A percentile compares a stretch with the other conserved stretches of the same genome.
Evolutionary conservation across 495 filamentous ascomycete genomes (phyloP).

Genomic region (Geoglossum glabrum): DNA sequence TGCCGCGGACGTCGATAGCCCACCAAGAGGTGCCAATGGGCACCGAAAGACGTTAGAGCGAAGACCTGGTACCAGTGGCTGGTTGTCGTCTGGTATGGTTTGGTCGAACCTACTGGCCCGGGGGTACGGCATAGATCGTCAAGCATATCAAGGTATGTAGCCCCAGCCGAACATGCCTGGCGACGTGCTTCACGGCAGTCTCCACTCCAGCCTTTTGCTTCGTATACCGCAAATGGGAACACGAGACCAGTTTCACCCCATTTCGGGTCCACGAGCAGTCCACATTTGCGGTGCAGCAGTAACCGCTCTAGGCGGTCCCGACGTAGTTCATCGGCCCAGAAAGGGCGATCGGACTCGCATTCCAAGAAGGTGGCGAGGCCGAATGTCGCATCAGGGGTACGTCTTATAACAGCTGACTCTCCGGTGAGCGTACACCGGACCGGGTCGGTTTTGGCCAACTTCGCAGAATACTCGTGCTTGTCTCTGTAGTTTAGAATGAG

Average conservation of each 20-base stretch:
- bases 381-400: not conserved
- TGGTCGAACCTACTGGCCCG: not conserved
- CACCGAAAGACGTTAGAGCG: conserved; percentile 2
- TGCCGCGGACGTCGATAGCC: conserved; percentile 1
- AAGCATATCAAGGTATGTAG: conserved; percentile 4
- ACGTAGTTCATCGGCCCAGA: not conserved
- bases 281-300: not conserved
- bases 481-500: not conserved
- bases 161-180: not conserved
- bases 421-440: not conserved
- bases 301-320: not conserved
- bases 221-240: conserved; percentile 4
- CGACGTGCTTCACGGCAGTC: conserved; percentile 2
- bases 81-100: not conserved
- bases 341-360: not conserved
- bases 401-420: not conserved
- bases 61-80: conserved; percentile 2
- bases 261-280: not conserved
- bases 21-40: conserved; percentile 3
- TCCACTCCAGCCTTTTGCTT: conserved; percentile 4
- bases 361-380: not conserved
- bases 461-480: not conserved
- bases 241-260: not conserved
- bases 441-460: not conserved
- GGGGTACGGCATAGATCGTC: conserved; percentile 1